Evolutionary conservation across 73 alveolate genomes (phyloP).

Genomic region (Blepharisma japonicum): DNA sequence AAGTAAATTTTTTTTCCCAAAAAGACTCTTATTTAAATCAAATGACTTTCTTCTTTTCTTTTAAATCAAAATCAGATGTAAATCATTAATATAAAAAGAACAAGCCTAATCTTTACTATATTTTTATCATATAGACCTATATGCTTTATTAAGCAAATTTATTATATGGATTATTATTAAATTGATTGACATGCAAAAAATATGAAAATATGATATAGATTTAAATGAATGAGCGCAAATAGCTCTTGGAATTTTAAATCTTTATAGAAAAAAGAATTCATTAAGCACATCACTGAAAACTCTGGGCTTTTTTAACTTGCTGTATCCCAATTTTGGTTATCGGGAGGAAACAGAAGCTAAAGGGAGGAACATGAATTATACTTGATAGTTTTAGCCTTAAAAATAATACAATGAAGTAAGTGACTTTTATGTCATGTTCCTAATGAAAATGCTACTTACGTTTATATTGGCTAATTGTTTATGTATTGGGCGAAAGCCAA

Average conservation of each 20-base stretch:
- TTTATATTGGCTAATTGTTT: background rate
- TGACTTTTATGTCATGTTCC: background rate
- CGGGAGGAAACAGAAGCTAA: background rate
- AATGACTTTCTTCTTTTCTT: no score
- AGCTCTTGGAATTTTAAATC: background rate
- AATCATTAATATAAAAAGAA: no score
- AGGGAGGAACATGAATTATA: background rate
- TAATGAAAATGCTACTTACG: conserved; percentile 4
- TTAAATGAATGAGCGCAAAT: background rate
- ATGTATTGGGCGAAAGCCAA: conserved; percentile 24
- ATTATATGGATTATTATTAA: background rate
- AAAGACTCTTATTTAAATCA: no score
- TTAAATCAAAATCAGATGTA: no score
- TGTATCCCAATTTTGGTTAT: background rate
- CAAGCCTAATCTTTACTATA: no score
- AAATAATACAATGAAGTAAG: background rate
- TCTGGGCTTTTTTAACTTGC: background rate
- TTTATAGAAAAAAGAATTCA: background rate
- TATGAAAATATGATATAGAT: conserved; percentile 17
- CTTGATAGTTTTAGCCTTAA: conserved; percentile 31
- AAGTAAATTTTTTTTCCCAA: no score
- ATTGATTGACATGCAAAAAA: conserved; percentile 21
- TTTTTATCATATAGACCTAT: background rate
- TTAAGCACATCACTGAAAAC: conserved; percentile 21
- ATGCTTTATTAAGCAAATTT: background rate